Evolutionary conservation across 768 basidiomycete species (phyloP).

Genomic region (Galerina sulciceps): DNA sequence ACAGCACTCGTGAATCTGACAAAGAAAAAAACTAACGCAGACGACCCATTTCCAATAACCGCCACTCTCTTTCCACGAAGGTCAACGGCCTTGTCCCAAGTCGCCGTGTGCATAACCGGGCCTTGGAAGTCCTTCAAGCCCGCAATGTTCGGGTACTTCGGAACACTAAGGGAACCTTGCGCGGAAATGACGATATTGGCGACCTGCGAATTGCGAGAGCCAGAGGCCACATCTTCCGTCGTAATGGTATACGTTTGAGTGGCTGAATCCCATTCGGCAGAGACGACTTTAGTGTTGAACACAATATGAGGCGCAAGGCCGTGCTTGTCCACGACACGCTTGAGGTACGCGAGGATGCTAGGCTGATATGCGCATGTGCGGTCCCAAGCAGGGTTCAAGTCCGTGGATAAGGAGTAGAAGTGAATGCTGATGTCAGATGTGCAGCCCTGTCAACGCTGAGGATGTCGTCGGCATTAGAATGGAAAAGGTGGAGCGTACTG

Average conservation of each 20-base stretch:
- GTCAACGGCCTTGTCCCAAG: slow-evolving; percentile 46
- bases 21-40: slow-evolving; percentile 38
- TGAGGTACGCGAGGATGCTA: slow-evolving; percentile 47
- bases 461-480: not conserved
- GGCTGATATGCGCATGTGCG: slow-evolving; percentile 41
- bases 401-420: slow-evolving; percentile 50
- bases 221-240: slow-evolving; percentile 34
- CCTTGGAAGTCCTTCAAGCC: slow-evolving; percentile 47
- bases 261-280: slow-evolving; percentile 47
- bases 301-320: slow-evolving; percentile 39
- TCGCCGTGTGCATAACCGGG: slow-evolving; percentile 51
- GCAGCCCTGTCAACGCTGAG: slow-evolving; percentile 35
- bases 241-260: slow-evolving; percentile 40
- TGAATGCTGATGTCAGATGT: slow-evolving; percentile 44
- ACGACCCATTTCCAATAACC: slow-evolving; percentile 61
- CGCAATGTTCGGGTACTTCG: slow-evolving; percentile 38
- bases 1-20: not conserved
- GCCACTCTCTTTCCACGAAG: slow-evolving; percentile 52
- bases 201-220: slow-evolving; percentile 25
- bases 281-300: slow-evolving; percentile 46
- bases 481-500: slow-evolving; percentile 19
- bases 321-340: slow-evolving; percentile 42
- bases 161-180: slow-evolving; percentile 47
- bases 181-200: slow-evolving; percentile 56
- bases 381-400: slow-evolving; percentile 46